A percentile compares a stretch with the other conserved stretches of the same genome.
These are phyloP conservation scores for Phytophthora crassamura DNA, from an alignment of 352 stramenopile species.

Conservation along the genomic window DNA sequence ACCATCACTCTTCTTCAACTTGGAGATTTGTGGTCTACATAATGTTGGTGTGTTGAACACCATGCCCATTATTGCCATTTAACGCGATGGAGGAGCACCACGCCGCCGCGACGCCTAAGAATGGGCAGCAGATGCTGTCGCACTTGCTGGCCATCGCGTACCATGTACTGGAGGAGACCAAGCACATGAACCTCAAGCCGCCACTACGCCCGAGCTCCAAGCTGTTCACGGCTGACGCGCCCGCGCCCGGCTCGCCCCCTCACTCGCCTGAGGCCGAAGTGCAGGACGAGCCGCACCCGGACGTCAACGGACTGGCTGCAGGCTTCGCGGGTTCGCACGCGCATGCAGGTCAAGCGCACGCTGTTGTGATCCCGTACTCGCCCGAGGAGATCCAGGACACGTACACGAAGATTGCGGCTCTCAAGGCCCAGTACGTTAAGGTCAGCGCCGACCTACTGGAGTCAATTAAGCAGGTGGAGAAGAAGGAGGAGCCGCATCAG, in stretches of 20 bases:
- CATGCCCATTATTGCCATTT: background rate
- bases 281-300: conserved; percentile 48
- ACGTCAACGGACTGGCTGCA: conserved; percentile 58
- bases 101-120: conserved; percentile 33
- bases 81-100: conserved; percentile 34
- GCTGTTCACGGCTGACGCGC: conserved; percentile 68
- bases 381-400: conserved; percentile 88
- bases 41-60: background rate
- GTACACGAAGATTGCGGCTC: conserved; percentile 80
- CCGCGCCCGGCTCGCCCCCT: conserved; percentile 31
- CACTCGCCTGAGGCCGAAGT: conserved; percentile 43
- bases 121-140: conserved; percentile 64
- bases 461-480: conserved; percentile 59
- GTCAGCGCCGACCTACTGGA: conserved; percentile 71
- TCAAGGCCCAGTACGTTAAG: conserved; percentile 86
- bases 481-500: conserved; percentile 23
- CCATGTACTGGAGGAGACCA: conserved; percentile 82
- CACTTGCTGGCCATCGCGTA: conserved; percentile 78
- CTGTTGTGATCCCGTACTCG: conserved; percentile 70
- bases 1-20: conserved; percentile 22
- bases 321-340: conserved; percentile 38
- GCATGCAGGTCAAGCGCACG: conserved; percentile 38
- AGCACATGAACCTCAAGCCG: conserved; percentile 87
- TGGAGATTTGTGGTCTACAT: conserved; percentile 1
- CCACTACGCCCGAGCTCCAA: conserved; percentile 82